Evolutionary conservation across 2,329 filamentous ascomycete species (phyloP).

Genomic region (Lasiodiplodia sp.): DNA sequence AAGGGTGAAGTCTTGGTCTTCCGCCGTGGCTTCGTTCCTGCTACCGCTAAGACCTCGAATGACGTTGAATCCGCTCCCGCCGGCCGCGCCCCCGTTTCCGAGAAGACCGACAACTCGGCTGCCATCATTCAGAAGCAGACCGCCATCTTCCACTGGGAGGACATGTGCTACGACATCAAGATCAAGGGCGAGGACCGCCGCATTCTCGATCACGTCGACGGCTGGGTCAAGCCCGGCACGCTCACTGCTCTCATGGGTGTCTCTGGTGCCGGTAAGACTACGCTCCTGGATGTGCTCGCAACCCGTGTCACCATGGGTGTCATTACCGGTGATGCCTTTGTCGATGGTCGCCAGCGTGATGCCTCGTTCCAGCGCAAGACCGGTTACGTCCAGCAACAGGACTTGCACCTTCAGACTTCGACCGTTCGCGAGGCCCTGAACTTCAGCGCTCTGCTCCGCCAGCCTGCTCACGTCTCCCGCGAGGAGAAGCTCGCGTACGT

Average conservation of each 20-base stretch:
- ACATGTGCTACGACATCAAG: constrained; percentile 76
- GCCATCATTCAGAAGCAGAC: constrained; percentile 62
- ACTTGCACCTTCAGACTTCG: constrained; percentile 79
- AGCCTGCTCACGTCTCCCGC: constrained; percentile 71
- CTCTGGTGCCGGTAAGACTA: constrained; percentile 83
- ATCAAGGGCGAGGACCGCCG: constrained; percentile 76
- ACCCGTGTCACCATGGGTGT: constrained; percentile 83
- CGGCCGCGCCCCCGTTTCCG: constrained; percentile 6
- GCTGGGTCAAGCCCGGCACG: constrained; percentile 88
- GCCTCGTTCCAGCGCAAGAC: constrained; percentile 85
- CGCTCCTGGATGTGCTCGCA: constrained; percentile 80
- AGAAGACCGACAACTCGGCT: constrained; percentile 10
- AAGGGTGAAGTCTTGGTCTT: constrained; percentile 54
- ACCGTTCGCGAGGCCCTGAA: constrained; percentile 84
- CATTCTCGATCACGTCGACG: constrained; percentile 81
- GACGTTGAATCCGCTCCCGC: constrained; percentile 6
- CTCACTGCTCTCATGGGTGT: constrained; percentile 79
- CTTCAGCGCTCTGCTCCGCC: constrained; percentile 81
- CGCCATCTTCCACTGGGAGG: constrained; percentile 80
- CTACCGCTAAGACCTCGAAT: not conserved
- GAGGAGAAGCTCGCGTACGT: constrained; percentile 83
- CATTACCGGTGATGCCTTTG: constrained; percentile 81
- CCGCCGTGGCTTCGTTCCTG: constrained; percentile 42
- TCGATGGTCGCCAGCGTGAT: constrained; percentile 75
- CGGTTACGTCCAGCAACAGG: constrained; percentile 87